Conservation (phyloP, 2,329 filamentous ascomycete genomes). For the Colletotrichum coccodes region DNA sequence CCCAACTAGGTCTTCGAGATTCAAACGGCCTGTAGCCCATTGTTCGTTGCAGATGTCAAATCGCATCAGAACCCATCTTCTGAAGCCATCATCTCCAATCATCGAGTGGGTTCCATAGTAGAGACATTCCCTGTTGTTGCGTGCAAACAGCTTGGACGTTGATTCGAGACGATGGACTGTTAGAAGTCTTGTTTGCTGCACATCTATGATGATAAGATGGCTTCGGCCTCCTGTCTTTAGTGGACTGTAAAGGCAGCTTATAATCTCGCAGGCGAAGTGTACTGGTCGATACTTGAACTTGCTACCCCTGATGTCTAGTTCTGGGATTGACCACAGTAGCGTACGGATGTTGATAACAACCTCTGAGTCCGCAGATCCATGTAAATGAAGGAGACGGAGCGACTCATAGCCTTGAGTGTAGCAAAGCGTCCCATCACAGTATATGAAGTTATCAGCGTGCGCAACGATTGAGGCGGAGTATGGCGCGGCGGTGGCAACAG, state of each 20-base stretch:
- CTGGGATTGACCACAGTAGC: neutral
- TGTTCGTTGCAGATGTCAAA: slow-evolving; percentile 54
- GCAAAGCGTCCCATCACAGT: slow-evolving; percentile 72
- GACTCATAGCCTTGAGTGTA: slow-evolving; percentile 60
- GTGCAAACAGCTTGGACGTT: slow-evolving; percentile 70
- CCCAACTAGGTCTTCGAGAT: slow-evolving; percentile 68
- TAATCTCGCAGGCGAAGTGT: slow-evolving; percentile 64
- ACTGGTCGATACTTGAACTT: slow-evolving; percentile 63
- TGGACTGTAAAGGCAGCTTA: slow-evolving; percentile 66
- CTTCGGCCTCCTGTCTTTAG: slow-evolving; percentile 44
- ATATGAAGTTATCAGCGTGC: slow-evolving; percentile 69
- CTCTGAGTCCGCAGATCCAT: slow-evolving; percentile 58
- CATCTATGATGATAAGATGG: slow-evolving; percentile 65
- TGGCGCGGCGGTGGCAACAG: slow-evolving; percentile 69
- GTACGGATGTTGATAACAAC: slow-evolving; percentile 56
- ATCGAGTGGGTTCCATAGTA: slow-evolving; percentile 74
- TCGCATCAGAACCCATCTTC: slow-evolving; percentile 70
- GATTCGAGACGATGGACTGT: slow-evolving; percentile 53
- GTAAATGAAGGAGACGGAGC: slow-evolving; percentile 69
- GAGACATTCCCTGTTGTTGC: slow-evolving; percentile 69
- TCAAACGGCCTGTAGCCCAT: slow-evolving; percentile 55
- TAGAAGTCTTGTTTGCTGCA: slow-evolving; percentile 48
- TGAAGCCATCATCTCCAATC: slow-evolving; percentile 67
- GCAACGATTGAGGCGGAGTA: slow-evolving; percentile 70
- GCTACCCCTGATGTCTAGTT: slow-evolving; percentile 26